A percentile compares a stretch with the other conserved stretches of the same genome.
These are phyloP conservation scores for Vanilla planifolia DNA, from an alignment of 106 monocot species.

Conservation along the genomic window DNA sequence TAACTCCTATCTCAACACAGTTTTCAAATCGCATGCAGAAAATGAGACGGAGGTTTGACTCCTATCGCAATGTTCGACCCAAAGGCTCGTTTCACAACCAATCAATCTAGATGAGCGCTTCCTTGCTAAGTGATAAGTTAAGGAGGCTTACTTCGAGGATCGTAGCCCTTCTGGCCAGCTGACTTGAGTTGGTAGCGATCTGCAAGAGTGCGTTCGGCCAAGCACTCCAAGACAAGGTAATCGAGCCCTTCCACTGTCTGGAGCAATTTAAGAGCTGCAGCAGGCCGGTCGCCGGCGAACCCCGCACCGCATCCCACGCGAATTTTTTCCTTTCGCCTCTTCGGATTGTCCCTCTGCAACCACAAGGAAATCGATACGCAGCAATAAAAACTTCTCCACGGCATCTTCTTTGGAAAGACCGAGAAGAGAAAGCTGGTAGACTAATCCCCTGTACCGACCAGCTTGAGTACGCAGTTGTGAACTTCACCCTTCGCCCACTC, in stretches of 20 bases:
- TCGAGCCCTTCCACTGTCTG: conserved; percentile 53
- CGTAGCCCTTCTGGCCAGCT: conserved; percentile 81
- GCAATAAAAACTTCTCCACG: too few species aligned
- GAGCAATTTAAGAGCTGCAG: conserved; percentile 66
- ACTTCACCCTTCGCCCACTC: conserved; percentile 19
- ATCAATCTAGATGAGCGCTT: too few species aligned
- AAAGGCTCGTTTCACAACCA: too few species aligned
- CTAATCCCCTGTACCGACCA: conserved; percentile 5
- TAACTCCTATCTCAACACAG: too few species aligned
- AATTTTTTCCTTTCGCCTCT: conserved; percentile 54
- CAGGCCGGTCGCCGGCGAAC: conserved; percentile 74
- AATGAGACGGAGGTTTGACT: too few species aligned
- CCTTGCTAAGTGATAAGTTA: neutral
- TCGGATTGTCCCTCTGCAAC: conserved; percentile 57
- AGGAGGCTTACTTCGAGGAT: conserved; percentile 51
- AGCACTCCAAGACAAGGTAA: conserved; percentile 86
- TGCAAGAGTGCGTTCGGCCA: conserved; percentile 93
- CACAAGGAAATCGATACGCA: neutral
- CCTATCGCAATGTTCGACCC: too few species aligned
- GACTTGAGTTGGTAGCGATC: conserved; percentile 62
- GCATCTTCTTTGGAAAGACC: too few species aligned
- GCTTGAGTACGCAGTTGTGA: conserved; percentile 16
- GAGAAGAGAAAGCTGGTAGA: neutral
- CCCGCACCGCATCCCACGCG: conserved; percentile 87
- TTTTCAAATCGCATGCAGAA: too few species aligned